Conservation (phyloP, 2,329 filamentous ascomycete species). For the Fusarium nygamai region DNA sequence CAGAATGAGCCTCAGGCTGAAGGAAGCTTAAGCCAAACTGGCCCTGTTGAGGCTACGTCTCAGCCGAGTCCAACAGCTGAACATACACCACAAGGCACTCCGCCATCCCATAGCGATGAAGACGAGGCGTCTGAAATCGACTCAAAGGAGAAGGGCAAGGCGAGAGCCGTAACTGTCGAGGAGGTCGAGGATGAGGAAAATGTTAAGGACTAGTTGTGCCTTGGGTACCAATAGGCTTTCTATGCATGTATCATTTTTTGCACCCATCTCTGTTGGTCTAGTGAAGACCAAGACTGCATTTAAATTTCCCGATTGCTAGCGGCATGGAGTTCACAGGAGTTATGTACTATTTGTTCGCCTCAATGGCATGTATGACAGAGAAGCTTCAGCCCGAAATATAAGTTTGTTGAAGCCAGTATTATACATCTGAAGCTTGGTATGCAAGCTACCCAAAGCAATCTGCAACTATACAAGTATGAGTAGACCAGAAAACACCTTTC, state of each 20-base stretch:
- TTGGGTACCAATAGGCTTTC: neutral
- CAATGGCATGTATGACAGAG: neutral
- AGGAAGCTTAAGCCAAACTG: constrained; percentile 13
- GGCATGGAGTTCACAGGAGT: constrained; percentile 22
- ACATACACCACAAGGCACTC: constrained; percentile 16
- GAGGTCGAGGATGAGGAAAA: constrained; percentile 36
- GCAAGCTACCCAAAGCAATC: constrained; percentile 8
- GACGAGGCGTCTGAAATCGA: constrained; percentile 23
- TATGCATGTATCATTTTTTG: neutral
- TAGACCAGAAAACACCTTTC: constrained; percentile 20
- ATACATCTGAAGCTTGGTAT: constrained; percentile 19
- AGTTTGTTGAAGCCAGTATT: constrained; percentile 7
- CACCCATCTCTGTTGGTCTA: neutral
- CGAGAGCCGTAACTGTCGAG: constrained; percentile 55
- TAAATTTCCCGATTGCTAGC: constrained; percentile 13
- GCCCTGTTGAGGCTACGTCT: neutral
- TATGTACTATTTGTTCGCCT: neutral
- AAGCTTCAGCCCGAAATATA: constrained; percentile 4
- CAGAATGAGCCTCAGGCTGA: constrained; percentile 23
- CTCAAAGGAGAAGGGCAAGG: constrained; percentile 53
- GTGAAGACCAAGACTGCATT: constrained; percentile 8
- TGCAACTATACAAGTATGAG: constrained; percentile 6
- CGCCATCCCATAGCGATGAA: constrained; percentile 22
- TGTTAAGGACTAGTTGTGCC: constrained; percentile 14
- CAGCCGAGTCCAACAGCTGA: constrained; percentile 13